Conservation (phyloP, 352 stramenopile genomes). For the Phytophthora nicotianae region DNA sequence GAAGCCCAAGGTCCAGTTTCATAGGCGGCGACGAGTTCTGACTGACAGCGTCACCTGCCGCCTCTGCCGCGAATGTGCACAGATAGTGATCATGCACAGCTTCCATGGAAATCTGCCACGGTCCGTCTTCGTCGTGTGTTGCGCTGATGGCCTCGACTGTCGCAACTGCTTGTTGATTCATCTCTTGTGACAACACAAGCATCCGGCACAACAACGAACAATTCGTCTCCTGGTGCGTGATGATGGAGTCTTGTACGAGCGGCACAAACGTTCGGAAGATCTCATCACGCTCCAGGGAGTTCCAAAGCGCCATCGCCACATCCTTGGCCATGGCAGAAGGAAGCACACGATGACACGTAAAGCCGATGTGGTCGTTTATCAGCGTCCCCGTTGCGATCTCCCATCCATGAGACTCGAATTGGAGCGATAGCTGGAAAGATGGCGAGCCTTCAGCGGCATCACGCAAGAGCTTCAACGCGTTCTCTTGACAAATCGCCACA, state of each 20-base stretch:
- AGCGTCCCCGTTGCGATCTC: conserved; percentile 44
- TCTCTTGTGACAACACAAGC: conserved; percentile 38
- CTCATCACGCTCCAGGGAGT: conserved; percentile 58
- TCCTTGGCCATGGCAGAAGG: conserved; percentile 23
- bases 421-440: conserved; percentile 38
- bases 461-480: conserved; percentile 44
- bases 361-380: conserved; percentile 46
- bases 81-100: conserved; percentile 60
- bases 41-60: conserved; percentile 11
- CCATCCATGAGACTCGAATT: conserved; percentile 56
- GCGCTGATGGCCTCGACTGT: conserved; percentile 52
- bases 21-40: conserved; percentile 26
- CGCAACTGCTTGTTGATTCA: conserved; percentile 34
- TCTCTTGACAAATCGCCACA: conserved; percentile 35
- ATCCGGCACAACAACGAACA: conserved; percentile 42
- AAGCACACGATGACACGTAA: conserved; percentile 49
- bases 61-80: conserved; percentile 45
- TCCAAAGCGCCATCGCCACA: conserved; percentile 56
- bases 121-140: conserved; percentile 16
- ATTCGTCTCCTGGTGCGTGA: conserved; percentile 35
- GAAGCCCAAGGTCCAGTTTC: conserved; percentile 28
- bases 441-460: conserved; percentile 10
- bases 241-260: conserved; percentile 51
- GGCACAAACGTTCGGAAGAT: conserved; percentile 67
- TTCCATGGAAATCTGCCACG: conserved; percentile 63